Percentiles rank a stretch among this genome's conserved stretches.
Evolutionary conservation across 192 early-diverging fungal species (phyloP).

Genomic region (Coemansia sp.): DNA sequence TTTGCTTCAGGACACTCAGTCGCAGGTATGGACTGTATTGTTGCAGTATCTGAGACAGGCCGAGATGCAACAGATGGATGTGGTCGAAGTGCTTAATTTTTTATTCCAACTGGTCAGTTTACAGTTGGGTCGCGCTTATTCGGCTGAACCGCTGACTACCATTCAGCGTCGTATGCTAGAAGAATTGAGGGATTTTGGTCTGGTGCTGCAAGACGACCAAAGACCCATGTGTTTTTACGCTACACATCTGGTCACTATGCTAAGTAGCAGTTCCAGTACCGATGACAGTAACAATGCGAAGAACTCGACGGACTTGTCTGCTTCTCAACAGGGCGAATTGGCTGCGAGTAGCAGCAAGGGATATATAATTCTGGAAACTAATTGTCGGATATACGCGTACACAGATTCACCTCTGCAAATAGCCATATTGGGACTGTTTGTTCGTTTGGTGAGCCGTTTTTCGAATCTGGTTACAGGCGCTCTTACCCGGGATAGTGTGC

Average conservation of each 20-base stretch:
- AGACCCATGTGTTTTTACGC: conserved; percentile 80
- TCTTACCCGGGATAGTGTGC: conserved; percentile 83
- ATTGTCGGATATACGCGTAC: conserved; percentile 93
- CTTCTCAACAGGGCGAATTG: conserved; percentile 16
- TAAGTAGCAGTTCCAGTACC: conserved; percentile 61
- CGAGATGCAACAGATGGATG: conserved; percentile 73
- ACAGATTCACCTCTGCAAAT: conserved; percentile 94
- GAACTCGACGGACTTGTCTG: background rate
- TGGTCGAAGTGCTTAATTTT: conserved; percentile 92
- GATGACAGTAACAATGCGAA: conserved; percentile 14
- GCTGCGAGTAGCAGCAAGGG: conserved; percentile 57
- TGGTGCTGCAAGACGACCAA: conserved; percentile 84
- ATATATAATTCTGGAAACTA: conserved; percentile 94
- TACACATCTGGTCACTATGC: conserved; percentile 83
- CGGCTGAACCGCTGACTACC: conserved; percentile 76
- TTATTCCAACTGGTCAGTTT: conserved; percentile 90
- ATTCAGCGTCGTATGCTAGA: conserved; percentile 83
- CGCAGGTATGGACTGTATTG: conserved; percentile 95
- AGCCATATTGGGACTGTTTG: conserved; percentile 87
- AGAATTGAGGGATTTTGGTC: conserved; percentile 85
- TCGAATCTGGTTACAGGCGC: conserved; percentile 88
- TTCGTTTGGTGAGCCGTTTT: conserved; percentile 78
- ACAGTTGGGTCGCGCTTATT: conserved; percentile 88
- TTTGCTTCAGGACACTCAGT: conserved; percentile 86
- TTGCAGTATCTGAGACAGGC: conserved; percentile 90